Conservation (phyloP, 1,284 basidiomycete genomes). For the Xerocomus amazonicus region DNA sequence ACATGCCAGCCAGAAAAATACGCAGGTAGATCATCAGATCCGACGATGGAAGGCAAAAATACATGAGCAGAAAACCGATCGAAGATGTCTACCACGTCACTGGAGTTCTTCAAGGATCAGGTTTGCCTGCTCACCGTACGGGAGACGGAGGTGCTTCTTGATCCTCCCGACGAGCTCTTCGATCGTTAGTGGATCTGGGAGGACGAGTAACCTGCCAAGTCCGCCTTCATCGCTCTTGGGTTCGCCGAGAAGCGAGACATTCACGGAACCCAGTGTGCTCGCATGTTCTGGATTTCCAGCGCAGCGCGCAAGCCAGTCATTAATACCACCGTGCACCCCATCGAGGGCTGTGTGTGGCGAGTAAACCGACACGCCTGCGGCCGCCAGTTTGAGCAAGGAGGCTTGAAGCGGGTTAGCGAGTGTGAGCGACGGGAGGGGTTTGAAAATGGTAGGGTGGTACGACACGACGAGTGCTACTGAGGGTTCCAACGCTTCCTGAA, state of each 20-base stretch:
- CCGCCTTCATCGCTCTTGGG: conserved; percentile 51
- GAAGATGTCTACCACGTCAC: conserved; percentile 13
- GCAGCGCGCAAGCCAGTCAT: conserved; percentile 73
- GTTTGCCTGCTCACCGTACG: conserved; percentile 48
- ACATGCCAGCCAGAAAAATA: conserved; percentile 4
- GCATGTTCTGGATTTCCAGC: conserved; percentile 26
- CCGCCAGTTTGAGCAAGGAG: conserved; percentile 75
- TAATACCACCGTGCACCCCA: conserved; percentile 77
- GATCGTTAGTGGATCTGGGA: conserved; percentile 56
- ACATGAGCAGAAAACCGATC: not conserved
- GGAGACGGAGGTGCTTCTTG: conserved; percentile 64
- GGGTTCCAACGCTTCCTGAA: conserved; percentile 67
- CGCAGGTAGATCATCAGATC: conserved; percentile 18
- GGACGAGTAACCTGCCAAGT: conserved; percentile 63
- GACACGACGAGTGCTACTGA: conserved; percentile 70
- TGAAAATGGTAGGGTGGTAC: conserved; percentile 92
- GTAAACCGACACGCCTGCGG: conserved; percentile 83
- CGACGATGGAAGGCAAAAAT: not conserved
- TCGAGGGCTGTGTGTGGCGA: conserved; percentile 88
- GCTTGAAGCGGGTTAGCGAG: conserved; percentile 76
- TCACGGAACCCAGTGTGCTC: conserved; percentile 19
- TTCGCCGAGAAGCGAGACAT: conserved; percentile 39
- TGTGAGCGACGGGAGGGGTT: conserved; percentile 74
- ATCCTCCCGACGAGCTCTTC: conserved; percentile 59
- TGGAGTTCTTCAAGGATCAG: conserved; percentile 10